These are phyloP conservation scores for Chamaecrista fasciculata DNA, from an alignment of 306 rosid genomes.

Conservation along the genomic window DNA sequence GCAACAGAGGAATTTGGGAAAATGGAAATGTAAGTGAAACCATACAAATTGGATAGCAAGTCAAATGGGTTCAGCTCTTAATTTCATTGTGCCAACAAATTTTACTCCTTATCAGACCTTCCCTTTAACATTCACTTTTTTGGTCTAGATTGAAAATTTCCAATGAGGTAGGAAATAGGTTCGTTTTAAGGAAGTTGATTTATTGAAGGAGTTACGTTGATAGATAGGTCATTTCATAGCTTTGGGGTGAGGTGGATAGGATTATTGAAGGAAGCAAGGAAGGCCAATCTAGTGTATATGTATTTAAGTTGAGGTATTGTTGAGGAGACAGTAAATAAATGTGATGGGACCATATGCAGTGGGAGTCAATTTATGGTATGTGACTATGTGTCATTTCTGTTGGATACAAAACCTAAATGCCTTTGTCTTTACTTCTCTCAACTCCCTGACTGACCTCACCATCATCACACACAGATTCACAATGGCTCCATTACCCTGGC, in stretches of 20 bases:
- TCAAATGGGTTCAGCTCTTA: not conserved
- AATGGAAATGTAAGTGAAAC: not conserved
- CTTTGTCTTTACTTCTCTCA: conserved; percentile 19
- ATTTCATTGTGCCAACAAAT: not conserved
- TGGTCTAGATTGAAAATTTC: not conserved
- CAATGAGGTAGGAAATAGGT: not conserved
- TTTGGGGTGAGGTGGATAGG: not conserved
- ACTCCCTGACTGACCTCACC: not conserved
- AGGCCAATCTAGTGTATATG: not conserved
- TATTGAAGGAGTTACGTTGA: not conserved
- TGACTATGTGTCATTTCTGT: not conserved
- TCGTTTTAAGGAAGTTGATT: not conserved
- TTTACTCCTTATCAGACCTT: not conserved
- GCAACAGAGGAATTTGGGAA: not conserved
- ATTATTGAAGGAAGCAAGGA: too few relatives aligned
- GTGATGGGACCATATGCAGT: conserved; percentile 33
- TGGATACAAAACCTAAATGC: conserved; percentile 10
- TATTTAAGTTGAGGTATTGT: conserved; percentile 6
- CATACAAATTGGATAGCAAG: not conserved
- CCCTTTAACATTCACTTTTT: not conserved
- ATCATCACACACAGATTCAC: too few relatives aligned
- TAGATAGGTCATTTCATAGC: not conserved
- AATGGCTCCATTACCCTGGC: too few relatives aligned
- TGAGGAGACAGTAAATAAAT: conserved; percentile 15
- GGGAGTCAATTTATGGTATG: not conserved